phyloP scores from a whole-genome alignment of 2,329 filamentous ascomycete species.

The Colletotrichum theobromicola region DNA sequence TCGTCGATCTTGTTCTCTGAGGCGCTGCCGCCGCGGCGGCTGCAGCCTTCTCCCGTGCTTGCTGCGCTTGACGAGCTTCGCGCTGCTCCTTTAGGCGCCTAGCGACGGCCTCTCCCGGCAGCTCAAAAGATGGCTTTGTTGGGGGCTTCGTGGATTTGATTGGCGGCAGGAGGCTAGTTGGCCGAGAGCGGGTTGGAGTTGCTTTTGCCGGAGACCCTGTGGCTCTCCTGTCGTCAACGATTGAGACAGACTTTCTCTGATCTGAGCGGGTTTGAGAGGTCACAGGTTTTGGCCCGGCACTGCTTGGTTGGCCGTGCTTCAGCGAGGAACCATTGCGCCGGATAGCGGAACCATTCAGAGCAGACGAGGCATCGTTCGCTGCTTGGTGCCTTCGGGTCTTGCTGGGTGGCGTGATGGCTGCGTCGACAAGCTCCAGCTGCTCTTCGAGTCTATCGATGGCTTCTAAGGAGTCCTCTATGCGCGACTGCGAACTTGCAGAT shows the following conservation, averaged over 20 bases:
- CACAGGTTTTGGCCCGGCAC: conserved; percentile 46
- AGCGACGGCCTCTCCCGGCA: conserved; percentile 67
- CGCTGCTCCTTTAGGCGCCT: conserved; percentile 62
- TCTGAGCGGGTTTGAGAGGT: conserved; percentile 37
- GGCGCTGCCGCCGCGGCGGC: conserved; percentile 35
- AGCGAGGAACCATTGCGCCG: background rate
- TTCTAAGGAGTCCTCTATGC: conserved; percentile 69
- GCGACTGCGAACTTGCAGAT: conserved; percentile 36
- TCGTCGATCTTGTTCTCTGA: conserved; percentile 54
- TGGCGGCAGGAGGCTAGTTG: conserved; percentile 50
- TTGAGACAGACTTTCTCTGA: conserved; percentile 46
- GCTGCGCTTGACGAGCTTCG: conserved; percentile 56
- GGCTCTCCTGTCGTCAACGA: conserved; percentile 25
- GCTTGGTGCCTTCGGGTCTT: background rate
- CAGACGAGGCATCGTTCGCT: background rate
- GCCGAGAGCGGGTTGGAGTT: conserved; percentile 32
- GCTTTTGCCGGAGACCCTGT: conserved; percentile 21
- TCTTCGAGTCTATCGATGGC: conserved; percentile 68
- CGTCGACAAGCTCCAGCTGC: conserved; percentile 59
- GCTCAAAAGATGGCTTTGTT: conserved; percentile 63
- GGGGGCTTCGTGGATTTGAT: conserved; percentile 59
- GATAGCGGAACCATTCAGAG: background rate
- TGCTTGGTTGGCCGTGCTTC: conserved; percentile 37
- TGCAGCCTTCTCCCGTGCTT: conserved; percentile 22
- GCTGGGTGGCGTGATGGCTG: conserved; percentile 37